Percentiles rank a stretch among this genome's conserved stretches.
Conservation (phyloP, 306 rosid genomes). For the Dryas alaskensis region DNA sequence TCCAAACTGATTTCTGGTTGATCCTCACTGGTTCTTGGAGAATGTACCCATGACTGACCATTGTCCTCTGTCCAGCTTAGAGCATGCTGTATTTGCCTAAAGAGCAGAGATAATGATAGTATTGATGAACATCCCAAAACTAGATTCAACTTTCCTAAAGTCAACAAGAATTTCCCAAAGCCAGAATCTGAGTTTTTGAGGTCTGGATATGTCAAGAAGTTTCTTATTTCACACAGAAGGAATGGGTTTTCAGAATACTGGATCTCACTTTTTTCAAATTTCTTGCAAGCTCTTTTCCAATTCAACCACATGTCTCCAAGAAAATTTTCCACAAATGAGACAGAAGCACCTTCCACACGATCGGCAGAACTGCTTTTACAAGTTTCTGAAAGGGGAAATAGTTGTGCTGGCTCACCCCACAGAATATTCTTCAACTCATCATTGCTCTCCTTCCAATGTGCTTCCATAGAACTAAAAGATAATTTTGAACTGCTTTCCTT, state of each 20-base stretch:
- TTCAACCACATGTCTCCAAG: constrained; percentile 53
- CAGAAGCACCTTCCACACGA: constrained; percentile 42
- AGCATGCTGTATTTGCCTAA: constrained; percentile 54
- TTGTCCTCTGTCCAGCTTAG: constrained; percentile 38
- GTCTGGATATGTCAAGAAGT: constrained; percentile 46
- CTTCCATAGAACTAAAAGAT: constrained; percentile 36
- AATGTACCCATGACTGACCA: constrained; percentile 25
- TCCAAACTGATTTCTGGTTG: constrained; percentile 36
- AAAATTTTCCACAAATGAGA: constrained; percentile 36
- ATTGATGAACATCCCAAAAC: constrained; percentile 57
- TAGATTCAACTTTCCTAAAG: constrained; percentile 73
- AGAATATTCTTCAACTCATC: constrained; percentile 49
- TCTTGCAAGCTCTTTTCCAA: constrained; percentile 54
- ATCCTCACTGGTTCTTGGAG: constrained; percentile 24
- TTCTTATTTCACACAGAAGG: constrained; percentile 57
- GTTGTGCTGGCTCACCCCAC: constrained; percentile 63
- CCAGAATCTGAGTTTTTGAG: constrained; percentile 41
- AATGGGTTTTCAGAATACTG: constrained; percentile 63
- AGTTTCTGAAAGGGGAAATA: constrained; percentile 45
- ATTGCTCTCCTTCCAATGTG: constrained; percentile 31
- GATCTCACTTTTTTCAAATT: constrained; percentile 46
- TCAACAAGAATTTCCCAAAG: constrained; percentile 57
- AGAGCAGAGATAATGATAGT: constrained; percentile 52
- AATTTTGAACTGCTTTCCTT: constrained; percentile 27
- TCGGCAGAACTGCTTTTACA: constrained; percentile 14